These are phyloP conservation scores for Piloderma croceum DNA, from an alignment of 768 basidiomycete species.

Conservation along the genomic window DNA sequence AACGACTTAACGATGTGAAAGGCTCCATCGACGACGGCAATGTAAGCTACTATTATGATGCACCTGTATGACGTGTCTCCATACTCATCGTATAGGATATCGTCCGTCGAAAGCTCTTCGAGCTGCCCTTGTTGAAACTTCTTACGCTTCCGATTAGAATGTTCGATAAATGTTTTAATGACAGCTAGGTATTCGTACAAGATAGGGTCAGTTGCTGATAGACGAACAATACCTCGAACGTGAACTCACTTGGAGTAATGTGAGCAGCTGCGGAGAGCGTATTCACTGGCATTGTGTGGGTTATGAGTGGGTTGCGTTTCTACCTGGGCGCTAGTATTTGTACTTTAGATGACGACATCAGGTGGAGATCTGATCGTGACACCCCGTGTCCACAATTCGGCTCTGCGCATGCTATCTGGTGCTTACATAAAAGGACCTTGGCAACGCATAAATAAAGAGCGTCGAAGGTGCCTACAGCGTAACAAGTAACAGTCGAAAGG, in stretches of 20 bases:
- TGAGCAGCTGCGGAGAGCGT: slow-evolving; percentile 50
- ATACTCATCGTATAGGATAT: slow-evolving; percentile 65
- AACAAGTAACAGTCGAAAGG: too few species aligned
- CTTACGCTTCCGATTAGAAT: slow-evolving; percentile 39
- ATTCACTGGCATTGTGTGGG: slow-evolving; percentile 52
- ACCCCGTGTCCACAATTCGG: too few species aligned
- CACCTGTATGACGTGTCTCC: background rate
- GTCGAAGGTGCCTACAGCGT: too few species aligned
- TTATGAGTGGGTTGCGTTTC: too few species aligned
- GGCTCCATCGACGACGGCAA: slow-evolving; percentile 23
- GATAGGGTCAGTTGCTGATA: background rate
- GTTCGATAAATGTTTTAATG: slow-evolving; percentile 46
- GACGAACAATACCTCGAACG: background rate
- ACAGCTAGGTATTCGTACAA: slow-evolving; percentile 35
- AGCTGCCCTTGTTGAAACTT: slow-evolving; percentile 30
- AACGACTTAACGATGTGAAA: slow-evolving; percentile 73
- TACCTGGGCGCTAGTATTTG: too few species aligned
- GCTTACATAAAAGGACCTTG: too few species aligned
- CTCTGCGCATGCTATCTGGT: too few species aligned
- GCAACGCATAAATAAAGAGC: too few species aligned
- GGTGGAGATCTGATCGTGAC: too few species aligned
- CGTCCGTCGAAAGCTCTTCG: slow-evolving; percentile 44
- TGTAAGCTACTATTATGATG: background rate
- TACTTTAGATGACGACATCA: too few species aligned
- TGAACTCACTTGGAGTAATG: slow-evolving; percentile 43